Conservation (phyloP, 805 yeast genomes). For the Kockiozyma suomiensis region DNA sequence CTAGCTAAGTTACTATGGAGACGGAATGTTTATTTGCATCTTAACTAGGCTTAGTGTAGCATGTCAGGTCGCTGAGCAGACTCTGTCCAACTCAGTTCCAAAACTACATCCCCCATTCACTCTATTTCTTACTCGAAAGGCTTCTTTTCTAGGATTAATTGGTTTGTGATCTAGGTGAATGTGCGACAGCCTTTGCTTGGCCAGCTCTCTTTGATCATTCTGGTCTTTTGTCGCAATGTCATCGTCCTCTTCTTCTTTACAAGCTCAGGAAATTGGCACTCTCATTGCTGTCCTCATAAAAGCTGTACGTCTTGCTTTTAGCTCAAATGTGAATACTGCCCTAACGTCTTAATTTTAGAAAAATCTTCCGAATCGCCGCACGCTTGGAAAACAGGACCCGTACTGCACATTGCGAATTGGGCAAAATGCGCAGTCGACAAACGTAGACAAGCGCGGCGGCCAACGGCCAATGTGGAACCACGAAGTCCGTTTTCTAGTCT, state of each 20-base stretch:
- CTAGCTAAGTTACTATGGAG: conserved; percentile 10
- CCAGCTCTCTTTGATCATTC: not conserved
- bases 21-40: not conserved
- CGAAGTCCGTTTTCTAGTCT: conserved; percentile 67
- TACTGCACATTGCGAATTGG: conserved; percentile 82
- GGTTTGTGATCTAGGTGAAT: too few species aligned
- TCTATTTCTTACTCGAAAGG: too few species aligned
- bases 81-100: not conserved
- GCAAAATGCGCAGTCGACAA: conserved; percentile 77
- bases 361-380: conserved; percentile 82
- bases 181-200: too few species aligned
- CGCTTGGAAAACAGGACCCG: conserved; percentile 91
- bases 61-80: not conserved
- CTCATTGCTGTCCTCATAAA: conserved; percentile 75
- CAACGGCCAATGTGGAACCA: conserved; percentile 90
- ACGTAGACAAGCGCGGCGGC: conserved; percentile 81
- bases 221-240: conserved; percentile 1
- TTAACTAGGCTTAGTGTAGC: not conserved
- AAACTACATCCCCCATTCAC: not conserved
- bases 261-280: conserved; percentile 47
- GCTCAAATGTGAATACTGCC: too few species aligned
- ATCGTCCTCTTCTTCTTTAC: not conserved
- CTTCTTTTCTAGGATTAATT: too few species aligned
- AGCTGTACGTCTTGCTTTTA: too few species aligned
- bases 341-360: too few species aligned